phyloP scores from a whole-genome alignment of 352 stramenopile species.

The Globisporangium carolinianum region DNA sequence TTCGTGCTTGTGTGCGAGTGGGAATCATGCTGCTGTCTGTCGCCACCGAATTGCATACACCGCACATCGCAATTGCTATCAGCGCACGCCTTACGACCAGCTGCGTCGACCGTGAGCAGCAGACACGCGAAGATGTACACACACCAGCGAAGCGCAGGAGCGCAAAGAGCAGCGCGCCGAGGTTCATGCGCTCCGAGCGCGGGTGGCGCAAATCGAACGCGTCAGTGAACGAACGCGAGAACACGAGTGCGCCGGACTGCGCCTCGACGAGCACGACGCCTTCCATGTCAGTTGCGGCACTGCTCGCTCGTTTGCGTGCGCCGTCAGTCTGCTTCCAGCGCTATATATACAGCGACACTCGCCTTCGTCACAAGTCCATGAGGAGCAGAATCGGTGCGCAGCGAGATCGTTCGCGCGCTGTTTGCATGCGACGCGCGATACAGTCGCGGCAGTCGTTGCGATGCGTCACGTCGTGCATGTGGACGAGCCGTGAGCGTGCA shows the following conservation, averaged over 20 bases:
- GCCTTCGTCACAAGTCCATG: too few species aligned
- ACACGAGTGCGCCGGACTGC: slow-evolving; percentile 39
- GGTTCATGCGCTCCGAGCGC: slow-evolving; percentile 51
- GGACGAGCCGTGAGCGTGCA: slow-evolving; percentile 41
- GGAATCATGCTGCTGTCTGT: slow-evolving; percentile 5
- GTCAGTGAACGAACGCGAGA: slow-evolving; percentile 39
- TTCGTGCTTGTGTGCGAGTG: not conserved
- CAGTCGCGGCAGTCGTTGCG: not conserved
- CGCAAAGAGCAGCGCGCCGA: slow-evolving; percentile 54
- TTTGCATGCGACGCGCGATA: slow-evolving; percentile 25
- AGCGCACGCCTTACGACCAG: not conserved
- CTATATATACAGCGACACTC: too few species aligned
- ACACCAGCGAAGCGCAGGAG: slow-evolving; percentile 50
- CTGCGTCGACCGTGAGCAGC: not conserved
- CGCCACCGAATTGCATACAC: not conserved
- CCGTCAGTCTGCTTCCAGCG: too few species aligned
- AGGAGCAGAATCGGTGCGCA: slow-evolving; percentile 15
- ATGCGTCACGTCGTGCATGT: slow-evolving; percentile 23
- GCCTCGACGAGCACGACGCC: slow-evolving; percentile 45
- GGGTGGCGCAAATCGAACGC: slow-evolving; percentile 41
- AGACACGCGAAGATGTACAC: not conserved
- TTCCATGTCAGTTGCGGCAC: slow-evolving; percentile 26
- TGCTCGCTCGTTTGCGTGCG: too few species aligned
- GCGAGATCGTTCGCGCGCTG: slow-evolving; percentile 60
- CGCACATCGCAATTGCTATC: not conserved